Conservation (phyloP, 768 basidiomycete species). For the Amyloporia xantha region DNA sequence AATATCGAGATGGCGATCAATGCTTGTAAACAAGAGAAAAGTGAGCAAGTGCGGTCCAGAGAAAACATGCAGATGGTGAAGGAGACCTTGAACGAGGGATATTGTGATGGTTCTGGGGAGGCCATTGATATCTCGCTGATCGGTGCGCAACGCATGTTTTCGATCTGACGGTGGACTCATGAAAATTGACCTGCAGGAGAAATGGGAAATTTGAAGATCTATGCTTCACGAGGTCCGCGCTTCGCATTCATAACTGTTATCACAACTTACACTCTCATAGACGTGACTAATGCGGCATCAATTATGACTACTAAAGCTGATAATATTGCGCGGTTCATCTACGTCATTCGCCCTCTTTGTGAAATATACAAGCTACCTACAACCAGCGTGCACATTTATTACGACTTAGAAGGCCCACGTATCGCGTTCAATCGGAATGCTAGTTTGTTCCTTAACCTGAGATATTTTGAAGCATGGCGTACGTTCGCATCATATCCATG, state of each 20-base stretch:
- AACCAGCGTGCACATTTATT: slow-evolving; percentile 78
- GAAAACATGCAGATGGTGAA: slow-evolving; percentile 66
- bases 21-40: slow-evolving; percentile 65
- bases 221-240: slow-evolving; percentile 50
- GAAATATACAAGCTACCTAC: slow-evolving; percentile 69
- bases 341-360: slow-evolving; percentile 59
- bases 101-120: slow-evolving; percentile 71
- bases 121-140: slow-evolving; percentile 52
- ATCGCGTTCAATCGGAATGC: slow-evolving; percentile 94
- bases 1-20: slow-evolving; percentile 69
- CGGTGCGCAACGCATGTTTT: slow-evolving; percentile 35
- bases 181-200: slow-evolving; percentile 42
- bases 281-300: slow-evolving; percentile 42
- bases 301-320: slow-evolving; percentile 51
- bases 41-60: slow-evolving; percentile 53
- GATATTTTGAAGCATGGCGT: slow-evolving; percentile 88
- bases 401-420: slow-evolving; percentile 68
- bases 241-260: background rate
- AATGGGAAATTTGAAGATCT: slow-evolving; percentile 58
- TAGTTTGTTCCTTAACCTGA: slow-evolving; percentile 81
- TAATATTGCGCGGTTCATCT: slow-evolving; percentile 63
- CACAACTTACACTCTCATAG: slow-evolving; percentile 29
- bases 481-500: slow-evolving; percentile 23
- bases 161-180: background rate
- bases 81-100: slow-evolving; percentile 73